Evolutionary conservation across 2,329 filamentous ascomycete genomes (phyloP).

Genomic region (Fusarium sp.): DNA sequence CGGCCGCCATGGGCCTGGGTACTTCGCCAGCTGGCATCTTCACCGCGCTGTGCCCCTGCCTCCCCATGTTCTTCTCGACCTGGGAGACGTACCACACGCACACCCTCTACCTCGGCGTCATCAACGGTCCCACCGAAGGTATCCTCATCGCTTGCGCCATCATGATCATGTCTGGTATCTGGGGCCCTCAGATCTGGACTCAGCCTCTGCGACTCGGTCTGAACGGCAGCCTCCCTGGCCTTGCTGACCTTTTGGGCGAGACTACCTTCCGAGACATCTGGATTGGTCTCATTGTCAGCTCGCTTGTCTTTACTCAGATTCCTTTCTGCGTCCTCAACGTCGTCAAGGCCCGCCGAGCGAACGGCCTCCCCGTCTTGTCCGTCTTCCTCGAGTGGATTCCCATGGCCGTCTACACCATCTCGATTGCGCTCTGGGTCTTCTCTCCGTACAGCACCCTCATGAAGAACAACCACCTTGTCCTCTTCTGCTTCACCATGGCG

Average conservation of each 20-base stretch:
- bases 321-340: slow-evolving; percentile 94
- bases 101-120: slow-evolving; percentile 92
- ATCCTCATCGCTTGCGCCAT: slow-evolving; percentile 87
- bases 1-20: slow-evolving; percentile 92
- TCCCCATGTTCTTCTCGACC: slow-evolving; percentile 99
- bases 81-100: slow-evolving; percentile 99
- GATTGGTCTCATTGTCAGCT: slow-evolving; percentile 76
- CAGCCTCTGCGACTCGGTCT: slow-evolving; percentile 78
- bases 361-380: slow-evolving; percentile 80
- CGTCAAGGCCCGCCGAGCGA: slow-evolving; percentile 76
- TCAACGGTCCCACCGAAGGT: slow-evolving; percentile 98
- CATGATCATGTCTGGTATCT: slow-evolving; percentile 89
- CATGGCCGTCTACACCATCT: slow-evolving; percentile 82
- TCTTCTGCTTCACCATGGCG: slow-evolving; percentile 94
- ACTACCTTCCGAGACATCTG: slow-evolving; percentile 88
- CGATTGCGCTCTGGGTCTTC: slow-evolving; percentile 86
- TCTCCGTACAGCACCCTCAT: slow-evolving; percentile 88
- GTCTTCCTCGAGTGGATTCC: slow-evolving; percentile 95
- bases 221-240: slow-evolving; percentile 63
- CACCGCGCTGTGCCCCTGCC: slow-evolving; percentile 88
- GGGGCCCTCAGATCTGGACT: slow-evolving; percentile 89
- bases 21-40: slow-evolving; percentile 87
- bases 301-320: slow-evolving; percentile 79
- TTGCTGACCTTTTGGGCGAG: slow-evolving; percentile 72
- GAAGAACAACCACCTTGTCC: slow-evolving; percentile 85